Percentiles rank a stretch among this genome's conserved stretches.
phyloP scores from a whole-genome alignment of 164 flowering plant species.

The Aristolochia fimbriata region DNA sequence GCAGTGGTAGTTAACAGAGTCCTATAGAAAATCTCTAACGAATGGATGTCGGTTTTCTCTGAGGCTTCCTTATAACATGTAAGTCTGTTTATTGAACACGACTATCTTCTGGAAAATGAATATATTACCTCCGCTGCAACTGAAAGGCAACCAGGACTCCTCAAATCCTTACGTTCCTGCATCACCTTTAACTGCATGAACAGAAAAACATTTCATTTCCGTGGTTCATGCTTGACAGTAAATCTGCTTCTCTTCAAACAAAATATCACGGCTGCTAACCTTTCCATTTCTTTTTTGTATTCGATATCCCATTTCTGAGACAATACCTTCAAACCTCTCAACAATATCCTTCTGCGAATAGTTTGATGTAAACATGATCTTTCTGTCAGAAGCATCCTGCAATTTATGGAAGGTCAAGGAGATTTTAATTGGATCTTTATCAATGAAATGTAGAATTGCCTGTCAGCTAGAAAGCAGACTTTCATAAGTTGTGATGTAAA shows the following conservation, averaged over 20 bases:
- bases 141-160: slow-evolving; percentile 39
- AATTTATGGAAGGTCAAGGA: slow-evolving; percentile 4
- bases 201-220: not conserved
- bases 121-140: slow-evolving; percentile 58
- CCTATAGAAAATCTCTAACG: not conserved
- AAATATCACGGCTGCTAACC: slow-evolving; percentile 20
- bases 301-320: slow-evolving; percentile 64
- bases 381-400: slow-evolving; percentile 86
- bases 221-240: not conserved
- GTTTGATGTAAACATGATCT: slow-evolving; percentile 81
- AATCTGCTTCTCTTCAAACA: not conserved
- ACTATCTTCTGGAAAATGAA: too few relatives aligned
- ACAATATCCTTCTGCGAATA: slow-evolving; percentile 54
- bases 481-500: not conserved
- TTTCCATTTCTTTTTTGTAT: slow-evolving; percentile 66
- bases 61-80: too few relatives aligned
- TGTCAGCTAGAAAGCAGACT: too few relatives aligned
- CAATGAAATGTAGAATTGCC: not conserved
- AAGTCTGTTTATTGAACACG: too few relatives aligned
- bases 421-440: not conserved
- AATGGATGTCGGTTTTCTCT: not conserved
- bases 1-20: too few relatives aligned
- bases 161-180: slow-evolving; percentile 41
- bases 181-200: slow-evolving; percentile 50
- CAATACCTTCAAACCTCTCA: slow-evolving; percentile 58